phyloP scores from a whole-genome alignment of 768 basidiomycete species.

The Glaciozyma martinii region DNA sequence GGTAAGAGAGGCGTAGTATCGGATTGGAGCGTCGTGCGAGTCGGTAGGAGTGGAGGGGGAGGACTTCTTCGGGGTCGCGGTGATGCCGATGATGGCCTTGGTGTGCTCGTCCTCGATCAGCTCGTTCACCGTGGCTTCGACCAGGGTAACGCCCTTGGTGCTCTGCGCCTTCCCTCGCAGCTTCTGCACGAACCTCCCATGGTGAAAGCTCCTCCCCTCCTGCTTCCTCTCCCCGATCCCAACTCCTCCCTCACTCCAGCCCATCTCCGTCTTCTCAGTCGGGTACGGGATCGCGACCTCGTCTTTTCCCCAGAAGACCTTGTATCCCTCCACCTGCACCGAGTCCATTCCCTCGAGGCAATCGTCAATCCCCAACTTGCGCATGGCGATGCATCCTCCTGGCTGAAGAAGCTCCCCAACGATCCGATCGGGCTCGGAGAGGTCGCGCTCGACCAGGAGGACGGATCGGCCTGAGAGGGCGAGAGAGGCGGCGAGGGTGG shows the following conservation, averaged over 20 bases:
- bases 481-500: slow-evolving; percentile 75
- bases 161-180: slow-evolving; percentile 58
- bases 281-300: slow-evolving; percentile 88
- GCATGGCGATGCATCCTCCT: slow-evolving; percentile 68
- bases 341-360: slow-evolving; percentile 84
- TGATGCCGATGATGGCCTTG: slow-evolving; percentile 57
- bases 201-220: slow-evolving; percentile 83
- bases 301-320: slow-evolving; percentile 55
- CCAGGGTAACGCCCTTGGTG: slow-evolving; percentile 61
- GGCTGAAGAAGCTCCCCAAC: slow-evolving; percentile 96
- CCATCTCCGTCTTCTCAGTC: slow-evolving; percentile 24
- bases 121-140: slow-evolving; percentile 75
- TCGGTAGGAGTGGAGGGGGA: slow-evolving; percentile 35
- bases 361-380: slow-evolving; percentile 63
- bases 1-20: slow-evolving; percentile 65
- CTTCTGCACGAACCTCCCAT: slow-evolving; percentile 77
- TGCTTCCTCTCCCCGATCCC: slow-evolving; percentile 38
- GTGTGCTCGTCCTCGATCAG: slow-evolving; percentile 51
- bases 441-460: slow-evolving; percentile 79
- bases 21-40: slow-evolving; percentile 41
- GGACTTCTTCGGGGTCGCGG: slow-evolving; percentile 47
- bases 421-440: slow-evolving; percentile 88
- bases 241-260: slow-evolving; percentile 17
- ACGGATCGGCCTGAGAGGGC: slow-evolving; percentile 57
- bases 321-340: slow-evolving; percentile 73